Percentiles rank a stretch among this genome's conserved stretches.
Evolutionary conservation across 2,329 filamentous ascomycete species (phyloP).

Genomic region (Phyllosticta capitalensis): DNA sequence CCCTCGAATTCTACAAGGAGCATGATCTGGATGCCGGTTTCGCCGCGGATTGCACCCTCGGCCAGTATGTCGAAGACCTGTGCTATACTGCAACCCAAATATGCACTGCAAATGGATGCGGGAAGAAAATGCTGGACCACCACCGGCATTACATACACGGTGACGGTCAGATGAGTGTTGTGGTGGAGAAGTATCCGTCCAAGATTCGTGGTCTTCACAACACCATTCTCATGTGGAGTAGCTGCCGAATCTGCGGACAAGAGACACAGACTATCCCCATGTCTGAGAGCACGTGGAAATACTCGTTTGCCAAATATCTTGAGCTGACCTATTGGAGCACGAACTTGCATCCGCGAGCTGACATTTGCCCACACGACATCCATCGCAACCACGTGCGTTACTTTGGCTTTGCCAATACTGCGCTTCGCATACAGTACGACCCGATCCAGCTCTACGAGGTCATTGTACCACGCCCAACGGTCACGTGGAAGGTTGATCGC

Average conservation of each 20-base stretch:
- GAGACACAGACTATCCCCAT: conserved; percentile 85
- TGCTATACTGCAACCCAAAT: conserved; percentile 66
- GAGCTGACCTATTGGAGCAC: conserved; percentile 94
- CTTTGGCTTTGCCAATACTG: conserved; percentile 79
- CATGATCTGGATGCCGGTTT: conserved; percentile 62
- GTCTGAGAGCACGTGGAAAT: conserved; percentile 93
- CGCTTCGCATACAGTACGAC: conserved; percentile 85
- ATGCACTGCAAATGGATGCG: conserved; percentile 77
- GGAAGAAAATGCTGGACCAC: conserved; percentile 81
- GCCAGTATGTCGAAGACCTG: conserved; percentile 89
- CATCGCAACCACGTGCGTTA: conserved; percentile 87
- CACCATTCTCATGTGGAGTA: conserved; percentile 95
- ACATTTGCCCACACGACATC: conserved; percentile 81
- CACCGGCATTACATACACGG: conserved; percentile 96
- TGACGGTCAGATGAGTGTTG: conserved; percentile 83
- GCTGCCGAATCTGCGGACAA: conserved; percentile 82
- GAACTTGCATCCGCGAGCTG: conserved; percentile 63
- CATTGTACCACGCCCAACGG: conserved; percentile 75
- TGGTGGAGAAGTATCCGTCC: conserved; percentile 66
- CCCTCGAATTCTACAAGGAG: conserved; percentile 89
- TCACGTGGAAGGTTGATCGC: conserved; percentile 97
- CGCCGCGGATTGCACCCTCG: conserved; percentile 78
- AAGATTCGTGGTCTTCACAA: conserved; percentile 57
- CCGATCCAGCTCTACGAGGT: conserved; percentile 89
- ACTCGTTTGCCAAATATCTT: conserved; percentile 97